Evolutionary conservation across 345 rosid genomes (phyloP).

Genomic region (Heritiera littoralis): DNA sequence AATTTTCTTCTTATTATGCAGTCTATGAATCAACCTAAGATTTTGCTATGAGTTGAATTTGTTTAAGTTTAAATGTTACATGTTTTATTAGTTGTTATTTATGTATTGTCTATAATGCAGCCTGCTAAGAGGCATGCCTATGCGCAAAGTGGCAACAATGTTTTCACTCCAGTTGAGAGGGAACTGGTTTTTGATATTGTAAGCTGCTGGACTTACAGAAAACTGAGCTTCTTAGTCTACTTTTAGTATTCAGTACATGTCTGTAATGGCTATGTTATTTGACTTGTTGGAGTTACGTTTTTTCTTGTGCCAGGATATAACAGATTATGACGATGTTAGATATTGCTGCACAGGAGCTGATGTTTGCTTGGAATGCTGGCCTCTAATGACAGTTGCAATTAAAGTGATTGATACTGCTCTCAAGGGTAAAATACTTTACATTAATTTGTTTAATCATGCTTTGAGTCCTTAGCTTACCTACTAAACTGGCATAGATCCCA

Average conservation of each 20-base stretch:
- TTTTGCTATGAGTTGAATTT: not conserved
- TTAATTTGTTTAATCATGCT: not conserved
- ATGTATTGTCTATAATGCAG: conserved; percentile 34
- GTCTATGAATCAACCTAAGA: conserved; percentile 34
- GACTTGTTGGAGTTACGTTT: conserved; percentile 24
- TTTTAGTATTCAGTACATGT: not conserved
- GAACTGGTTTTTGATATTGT: conserved; percentile 89
- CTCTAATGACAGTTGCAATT: conserved; percentile 79
- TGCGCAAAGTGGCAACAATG: conserved; percentile 68
- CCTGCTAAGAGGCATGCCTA: conserved; percentile 86
- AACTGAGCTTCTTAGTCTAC: not conserved
- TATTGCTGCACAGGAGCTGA: conserved; percentile 96
- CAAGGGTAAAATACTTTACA: conserved; percentile 49
- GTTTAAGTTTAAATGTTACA: not conserved
- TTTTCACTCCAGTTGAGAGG: conserved; percentile 85
- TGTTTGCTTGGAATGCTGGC: conserved; percentile 92
- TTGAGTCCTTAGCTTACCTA: not conserved
- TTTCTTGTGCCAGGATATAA: conserved; percentile 60
- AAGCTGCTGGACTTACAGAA: conserved; percentile 30
- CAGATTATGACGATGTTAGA: conserved; percentile 91
- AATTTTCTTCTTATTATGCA: conserved; percentile 28
- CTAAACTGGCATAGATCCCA: conserved; percentile 6
- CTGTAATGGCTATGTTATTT: not conserved
- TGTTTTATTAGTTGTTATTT: not conserved
- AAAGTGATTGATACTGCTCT: conserved; percentile 86